These are phyloP conservation scores for Jamesozyma jinghongensis DNA, from an alignment of 805 yeast genomes.

Conservation along the genomic window DNA sequence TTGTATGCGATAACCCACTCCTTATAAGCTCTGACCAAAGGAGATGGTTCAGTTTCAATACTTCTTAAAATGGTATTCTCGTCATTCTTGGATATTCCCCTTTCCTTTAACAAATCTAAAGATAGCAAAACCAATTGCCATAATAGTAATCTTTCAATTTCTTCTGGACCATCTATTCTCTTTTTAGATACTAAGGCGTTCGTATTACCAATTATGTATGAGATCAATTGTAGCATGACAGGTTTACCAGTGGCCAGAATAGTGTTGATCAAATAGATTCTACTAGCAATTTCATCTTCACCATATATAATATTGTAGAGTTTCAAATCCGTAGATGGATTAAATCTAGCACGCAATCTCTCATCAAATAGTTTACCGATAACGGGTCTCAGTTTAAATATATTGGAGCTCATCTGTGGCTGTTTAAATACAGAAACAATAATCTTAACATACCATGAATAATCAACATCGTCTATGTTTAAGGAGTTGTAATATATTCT, in stretches of 20 bases:
- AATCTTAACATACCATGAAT: constrained; percentile 42
- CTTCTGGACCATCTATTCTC: constrained; percentile 62
- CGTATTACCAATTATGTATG: constrained; percentile 27
- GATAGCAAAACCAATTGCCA: constrained; percentile 45
- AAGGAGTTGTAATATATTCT: constrained; percentile 26
- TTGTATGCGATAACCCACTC: constrained; percentile 40
- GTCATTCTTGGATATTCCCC: constrained; percentile 2
- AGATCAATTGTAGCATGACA: constrained; percentile 20
- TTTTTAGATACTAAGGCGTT: constrained; percentile 42
- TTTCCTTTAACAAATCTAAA: constrained; percentile 29
- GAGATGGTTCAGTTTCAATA: constrained; percentile 53
- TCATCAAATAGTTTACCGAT: constrained; percentile 46
- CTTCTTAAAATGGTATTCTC: constrained; percentile 1
- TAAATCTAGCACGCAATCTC: constrained; percentile 18
- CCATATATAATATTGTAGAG: constrained; percentile 48
- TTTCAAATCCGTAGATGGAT: constrained; percentile 10
- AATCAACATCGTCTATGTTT: constrained; percentile 24
- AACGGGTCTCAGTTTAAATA: constrained; percentile 51
- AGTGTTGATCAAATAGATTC: constrained; percentile 42
- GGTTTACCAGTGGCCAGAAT: constrained; percentile 29
- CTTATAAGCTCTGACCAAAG: constrained; percentile 59
- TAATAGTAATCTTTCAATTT: constrained; percentile 49
- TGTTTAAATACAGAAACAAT: constrained; percentile 39
- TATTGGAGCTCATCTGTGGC: constrained; percentile 46
- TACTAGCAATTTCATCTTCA: constrained; percentile 44